Conservation (phyloP, 2,329 filamentous ascomycete genomes). For the Pseudogymnoascus sp. region DNA sequence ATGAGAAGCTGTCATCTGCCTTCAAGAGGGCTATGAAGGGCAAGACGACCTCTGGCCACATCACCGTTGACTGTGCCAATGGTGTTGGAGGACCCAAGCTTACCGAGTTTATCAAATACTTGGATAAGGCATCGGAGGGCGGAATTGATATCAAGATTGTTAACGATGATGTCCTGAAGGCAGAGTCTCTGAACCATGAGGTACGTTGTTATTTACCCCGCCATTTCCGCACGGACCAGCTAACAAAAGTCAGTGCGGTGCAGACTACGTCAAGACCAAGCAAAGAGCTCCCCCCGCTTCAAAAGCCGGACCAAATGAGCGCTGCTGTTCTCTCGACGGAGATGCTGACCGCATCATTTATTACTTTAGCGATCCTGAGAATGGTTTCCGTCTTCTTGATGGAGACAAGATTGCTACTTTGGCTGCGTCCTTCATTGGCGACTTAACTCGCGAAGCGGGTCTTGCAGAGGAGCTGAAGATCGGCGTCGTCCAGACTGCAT, state of each 20-base stretch:
- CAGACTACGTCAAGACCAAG: constrained; percentile 95
- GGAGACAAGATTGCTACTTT: constrained; percentile 95
- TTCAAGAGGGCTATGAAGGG: constrained; percentile 77
- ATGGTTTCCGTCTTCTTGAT: constrained; percentile 83
- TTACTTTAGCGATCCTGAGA: constrained; percentile 79
- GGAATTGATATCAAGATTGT: constrained; percentile 74
- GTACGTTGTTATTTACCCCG: constrained; percentile 39
- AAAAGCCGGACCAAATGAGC: constrained; percentile 64
- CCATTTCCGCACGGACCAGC: background rate
- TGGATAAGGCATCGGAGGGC: constrained; percentile 58
- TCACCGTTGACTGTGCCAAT: constrained; percentile 93
- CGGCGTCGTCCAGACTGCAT: constrained; percentile 93
- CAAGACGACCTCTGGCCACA: constrained; percentile 60
- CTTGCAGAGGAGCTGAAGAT: constrained; percentile 76
- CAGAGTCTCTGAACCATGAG: constrained; percentile 81
- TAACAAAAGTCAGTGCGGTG: constrained; percentile 60
- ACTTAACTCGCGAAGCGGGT: constrained; percentile 72
- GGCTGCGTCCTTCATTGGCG: constrained; percentile 85
- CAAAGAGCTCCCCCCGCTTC: constrained; percentile 81
- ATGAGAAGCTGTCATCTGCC: constrained; percentile 78
- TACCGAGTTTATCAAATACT: constrained; percentile 71
- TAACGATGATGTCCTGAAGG: constrained; percentile 87
- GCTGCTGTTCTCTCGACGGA: constrained; percentile 86
- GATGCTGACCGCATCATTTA: constrained; percentile 94
- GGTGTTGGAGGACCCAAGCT: constrained; percentile 92